These are phyloP conservation scores for Ensete ventricosum DNA, from an alignment of 176 grass and related monocot species.

Conservation along the genomic window DNA sequence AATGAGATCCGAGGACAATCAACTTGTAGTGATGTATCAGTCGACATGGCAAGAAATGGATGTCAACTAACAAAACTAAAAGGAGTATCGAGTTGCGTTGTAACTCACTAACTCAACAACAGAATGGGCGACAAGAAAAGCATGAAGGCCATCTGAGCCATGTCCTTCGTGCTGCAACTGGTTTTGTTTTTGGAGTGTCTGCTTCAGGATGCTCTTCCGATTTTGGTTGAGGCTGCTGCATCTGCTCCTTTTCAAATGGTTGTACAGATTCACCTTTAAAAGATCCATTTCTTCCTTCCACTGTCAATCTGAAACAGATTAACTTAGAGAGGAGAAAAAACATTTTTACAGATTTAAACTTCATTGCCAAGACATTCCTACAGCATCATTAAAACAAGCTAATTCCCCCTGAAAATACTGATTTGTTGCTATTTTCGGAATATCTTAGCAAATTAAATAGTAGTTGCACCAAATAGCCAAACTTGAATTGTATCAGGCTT, in stretches of 20 bases:
- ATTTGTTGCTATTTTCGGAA: no score
- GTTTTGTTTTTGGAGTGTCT: not conserved
- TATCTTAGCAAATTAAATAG: no score
- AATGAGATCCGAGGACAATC: no score
- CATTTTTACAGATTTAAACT: not conserved
- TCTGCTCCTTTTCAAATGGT: slow-evolving; percentile 11
- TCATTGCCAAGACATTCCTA: no score
- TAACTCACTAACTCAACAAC: not conserved
- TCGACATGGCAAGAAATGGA: no score
- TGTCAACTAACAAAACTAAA: not conserved
- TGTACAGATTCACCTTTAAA: not conserved
- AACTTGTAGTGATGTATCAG: no score
- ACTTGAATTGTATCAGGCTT: no score
- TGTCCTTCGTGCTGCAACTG: not conserved
- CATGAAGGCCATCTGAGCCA: not conserved
- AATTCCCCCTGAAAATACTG: no score
- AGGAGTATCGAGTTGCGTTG: not conserved
- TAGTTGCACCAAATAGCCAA: no score
- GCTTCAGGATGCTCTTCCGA: no score
- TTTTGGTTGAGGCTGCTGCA: slow-evolving; percentile 6
- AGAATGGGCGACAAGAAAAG: not conserved
- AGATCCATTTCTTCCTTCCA: slow-evolving; percentile 5
- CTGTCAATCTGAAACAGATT: slow-evolving; percentile 17
- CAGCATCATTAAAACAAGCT: no score
- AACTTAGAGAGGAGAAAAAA: not conserved